Conservation (phyloP, 441 rosid species). For the Gossypium gossypioides region DNA sequence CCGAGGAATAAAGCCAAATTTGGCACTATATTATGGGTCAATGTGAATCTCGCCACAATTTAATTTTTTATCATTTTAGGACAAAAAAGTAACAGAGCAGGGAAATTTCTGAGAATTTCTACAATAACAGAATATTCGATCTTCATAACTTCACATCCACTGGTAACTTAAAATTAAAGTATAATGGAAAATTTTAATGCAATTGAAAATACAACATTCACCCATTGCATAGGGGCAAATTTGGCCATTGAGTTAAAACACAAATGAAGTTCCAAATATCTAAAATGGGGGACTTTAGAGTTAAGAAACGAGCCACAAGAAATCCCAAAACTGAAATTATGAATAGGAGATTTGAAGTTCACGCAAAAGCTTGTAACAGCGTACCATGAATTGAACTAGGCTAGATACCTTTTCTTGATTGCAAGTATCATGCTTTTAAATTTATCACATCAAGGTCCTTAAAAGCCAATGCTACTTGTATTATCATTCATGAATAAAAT, state of each 20-base stretch:
- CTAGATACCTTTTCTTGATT: neutral
- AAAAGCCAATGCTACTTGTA: neutral
- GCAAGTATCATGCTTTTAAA: neutral
- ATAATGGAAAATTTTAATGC: neutral
- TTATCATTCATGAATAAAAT: neutral
- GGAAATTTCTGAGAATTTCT: neutral
- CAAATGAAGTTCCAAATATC: neutral
- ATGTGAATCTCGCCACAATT: neutral
- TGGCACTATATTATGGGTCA: neutral
- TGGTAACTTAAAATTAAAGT: neutral
- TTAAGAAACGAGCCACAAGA: neutral
- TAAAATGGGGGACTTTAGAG: neutral
- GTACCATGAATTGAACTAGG: neutral
- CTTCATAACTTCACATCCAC: neutral
- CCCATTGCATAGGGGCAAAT: neutral
- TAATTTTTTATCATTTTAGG: neutral
- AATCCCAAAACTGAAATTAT: neutral
- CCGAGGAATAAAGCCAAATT: neutral
- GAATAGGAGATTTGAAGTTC: neutral
- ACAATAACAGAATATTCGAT: neutral
- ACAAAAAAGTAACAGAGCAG: neutral
- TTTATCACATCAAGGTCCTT: neutral
- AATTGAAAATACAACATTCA: neutral
- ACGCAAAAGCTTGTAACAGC: neutral
- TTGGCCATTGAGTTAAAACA: neutral